Conservation (phyloP, 306 rosid species). For the Citrullus colocynthis region DNA sequence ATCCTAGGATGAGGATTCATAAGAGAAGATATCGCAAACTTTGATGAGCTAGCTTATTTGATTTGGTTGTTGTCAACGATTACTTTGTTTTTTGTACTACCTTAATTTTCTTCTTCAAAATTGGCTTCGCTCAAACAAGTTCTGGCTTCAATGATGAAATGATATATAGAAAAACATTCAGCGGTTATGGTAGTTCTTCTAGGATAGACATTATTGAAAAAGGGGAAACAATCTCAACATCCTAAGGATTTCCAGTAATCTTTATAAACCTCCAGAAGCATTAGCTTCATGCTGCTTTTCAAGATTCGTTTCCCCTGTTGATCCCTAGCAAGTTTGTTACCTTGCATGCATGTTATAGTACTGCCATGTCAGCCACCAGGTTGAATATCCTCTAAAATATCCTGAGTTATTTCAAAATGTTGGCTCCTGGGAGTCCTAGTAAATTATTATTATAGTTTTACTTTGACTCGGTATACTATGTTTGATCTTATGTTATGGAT, state of each 20-base stretch:
- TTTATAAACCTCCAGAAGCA: background rate
- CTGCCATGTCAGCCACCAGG: too few species aligned
- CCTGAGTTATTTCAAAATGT: too few species aligned
- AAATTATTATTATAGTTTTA: background rate
- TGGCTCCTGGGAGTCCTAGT: background rate
- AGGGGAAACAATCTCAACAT: background rate
- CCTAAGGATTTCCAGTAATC: background rate
- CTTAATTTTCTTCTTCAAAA: background rate
- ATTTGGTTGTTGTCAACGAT: background rate
- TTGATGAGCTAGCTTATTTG: background rate
- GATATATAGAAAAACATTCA: background rate
- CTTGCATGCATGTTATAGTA: background rate
- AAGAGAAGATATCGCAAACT: background rate
- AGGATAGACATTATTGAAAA: background rate
- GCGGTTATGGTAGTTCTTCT: background rate
- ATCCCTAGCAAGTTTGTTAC: background rate
- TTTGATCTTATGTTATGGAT: background rate
- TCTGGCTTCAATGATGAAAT: background rate
- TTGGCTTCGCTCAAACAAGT: background rate
- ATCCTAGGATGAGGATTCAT: background rate
- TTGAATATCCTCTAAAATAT: too few species aligned
- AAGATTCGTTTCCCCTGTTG: background rate
- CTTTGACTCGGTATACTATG: background rate
- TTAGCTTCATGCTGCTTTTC: background rate
- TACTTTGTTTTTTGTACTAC: background rate